These are phyloP conservation scores for Trichoderma hamatum DNA, from an alignment of 2,329 filamentous ascomycete species.

Conservation along the genomic window DNA sequence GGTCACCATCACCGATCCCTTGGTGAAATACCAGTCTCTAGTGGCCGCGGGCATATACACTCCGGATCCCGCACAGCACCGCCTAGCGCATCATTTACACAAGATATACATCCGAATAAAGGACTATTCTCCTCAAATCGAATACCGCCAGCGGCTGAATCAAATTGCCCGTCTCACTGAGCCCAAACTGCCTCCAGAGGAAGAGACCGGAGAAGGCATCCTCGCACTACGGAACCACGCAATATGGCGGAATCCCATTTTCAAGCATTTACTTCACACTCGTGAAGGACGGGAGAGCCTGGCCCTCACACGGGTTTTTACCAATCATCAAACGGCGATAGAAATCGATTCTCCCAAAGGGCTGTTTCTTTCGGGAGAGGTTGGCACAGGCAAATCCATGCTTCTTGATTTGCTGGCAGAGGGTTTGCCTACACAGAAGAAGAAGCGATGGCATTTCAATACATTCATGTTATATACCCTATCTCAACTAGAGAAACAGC, in stretches of 20 bases:
- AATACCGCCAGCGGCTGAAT: slow-evolving; percentile 68
- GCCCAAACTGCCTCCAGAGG: slow-evolving; percentile 34
- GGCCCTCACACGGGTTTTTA: slow-evolving; percentile 69
- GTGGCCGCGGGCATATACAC: slow-evolving; percentile 67
- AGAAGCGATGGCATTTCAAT: slow-evolving; percentile 80
- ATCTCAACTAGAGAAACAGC: slow-evolving; percentile 69
- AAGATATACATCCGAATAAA: slow-evolving; percentile 76
- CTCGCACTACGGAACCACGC: slow-evolving; percentile 58
- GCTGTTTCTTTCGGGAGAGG: slow-evolving; percentile 77
- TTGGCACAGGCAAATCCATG: slow-evolving; percentile 84
- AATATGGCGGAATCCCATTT: slow-evolving; percentile 61
- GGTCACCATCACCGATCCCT: slow-evolving; percentile 68
- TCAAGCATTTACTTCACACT: slow-evolving; percentile 61
- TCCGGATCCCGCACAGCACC: slow-evolving; percentile 72
- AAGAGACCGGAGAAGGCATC: slow-evolving; percentile 39
- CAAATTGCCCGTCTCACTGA: slow-evolving; percentile 58
- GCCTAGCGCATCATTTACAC: slow-evolving; percentile 74
- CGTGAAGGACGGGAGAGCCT: slow-evolving; percentile 60
- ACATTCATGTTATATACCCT: slow-evolving; percentile 83
- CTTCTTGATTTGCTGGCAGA: slow-evolving; percentile 81
- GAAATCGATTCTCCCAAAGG: slow-evolving; percentile 73
- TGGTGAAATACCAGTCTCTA: slow-evolving; percentile 75
- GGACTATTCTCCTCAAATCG: slow-evolving; percentile 73
- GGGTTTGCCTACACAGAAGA: slow-evolving; percentile 71
- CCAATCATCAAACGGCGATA: slow-evolving; percentile 71